These are phyloP conservation scores for Cordia subcordata DNA, from an alignment of 257 asterid genomes.

Conservation along the genomic window DNA sequence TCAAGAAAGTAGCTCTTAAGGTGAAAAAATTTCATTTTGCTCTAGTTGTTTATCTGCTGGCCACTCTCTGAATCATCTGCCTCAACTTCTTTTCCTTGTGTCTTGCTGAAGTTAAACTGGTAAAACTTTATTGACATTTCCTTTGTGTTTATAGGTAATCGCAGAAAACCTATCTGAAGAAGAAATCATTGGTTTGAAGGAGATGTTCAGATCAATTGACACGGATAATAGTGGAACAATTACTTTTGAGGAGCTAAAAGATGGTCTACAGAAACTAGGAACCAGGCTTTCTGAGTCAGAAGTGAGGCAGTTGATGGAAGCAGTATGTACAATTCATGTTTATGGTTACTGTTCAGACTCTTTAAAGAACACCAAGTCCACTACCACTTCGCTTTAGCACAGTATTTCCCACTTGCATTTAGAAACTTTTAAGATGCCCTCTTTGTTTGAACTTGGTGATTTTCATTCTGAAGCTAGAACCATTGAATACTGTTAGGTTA, in stretches of 20 bases:
- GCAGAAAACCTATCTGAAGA: slow-evolving; percentile 94
- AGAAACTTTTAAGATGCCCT: no score
- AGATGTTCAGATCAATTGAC: slow-evolving; percentile 94
- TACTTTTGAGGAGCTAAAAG: slow-evolving; percentile 86
- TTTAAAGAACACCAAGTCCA: no score
- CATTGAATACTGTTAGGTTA: no score
- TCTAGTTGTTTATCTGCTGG: background rate
- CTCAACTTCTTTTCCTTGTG: background rate
- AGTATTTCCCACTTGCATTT: no score
- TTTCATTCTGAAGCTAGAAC: no score
- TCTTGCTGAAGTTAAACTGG: no score
- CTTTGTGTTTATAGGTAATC: slow-evolving; percentile 52
- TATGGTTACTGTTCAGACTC: background rate
- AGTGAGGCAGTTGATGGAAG: slow-evolving; percentile 93
- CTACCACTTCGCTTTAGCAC: no score
- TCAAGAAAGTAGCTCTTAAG: slow-evolving; percentile 95
- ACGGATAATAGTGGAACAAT: slow-evolving; percentile 89
- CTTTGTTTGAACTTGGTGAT: no score
- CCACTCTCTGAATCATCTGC: background rate
- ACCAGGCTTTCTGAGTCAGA: slow-evolving; percentile 91
- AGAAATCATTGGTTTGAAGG: slow-evolving; percentile 95
- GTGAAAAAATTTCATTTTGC: slow-evolving; percentile 19
- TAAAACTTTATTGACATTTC: background rate
- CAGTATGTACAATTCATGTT: slow-evolving; percentile 34
- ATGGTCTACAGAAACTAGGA: slow-evolving; percentile 88